These are phyloP conservation scores for Boletus sp. DNA, from an alignment of 768 basidiomycete species.

Conservation along the genomic window DNA sequence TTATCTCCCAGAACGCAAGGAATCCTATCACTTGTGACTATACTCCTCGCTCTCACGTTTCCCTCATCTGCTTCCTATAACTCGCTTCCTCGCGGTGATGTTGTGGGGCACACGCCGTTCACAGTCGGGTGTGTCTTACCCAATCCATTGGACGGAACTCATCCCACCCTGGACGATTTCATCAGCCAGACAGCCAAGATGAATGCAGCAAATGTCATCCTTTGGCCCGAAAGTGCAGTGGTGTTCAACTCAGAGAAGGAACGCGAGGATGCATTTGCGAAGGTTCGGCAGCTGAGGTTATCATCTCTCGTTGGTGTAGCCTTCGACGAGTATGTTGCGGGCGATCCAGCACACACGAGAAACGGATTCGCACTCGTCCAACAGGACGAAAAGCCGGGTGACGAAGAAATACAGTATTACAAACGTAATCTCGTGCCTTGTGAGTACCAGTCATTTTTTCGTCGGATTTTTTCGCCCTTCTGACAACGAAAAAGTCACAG, in stretches of 20 bases:
- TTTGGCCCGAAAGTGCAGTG: constrained; percentile 85
- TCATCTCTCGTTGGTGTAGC: constrained; percentile 60
- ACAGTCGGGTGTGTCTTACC: constrained; percentile 71
- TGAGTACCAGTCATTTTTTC: constrained; percentile 37
- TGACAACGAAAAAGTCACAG: constrained; percentile 54
- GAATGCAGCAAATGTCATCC: constrained; percentile 51
- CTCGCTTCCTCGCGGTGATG: constrained; percentile 39
- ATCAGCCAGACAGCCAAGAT: constrained; percentile 55
- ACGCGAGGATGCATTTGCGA: constrained; percentile 46
- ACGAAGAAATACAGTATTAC: constrained; percentile 56
- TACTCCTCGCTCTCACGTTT: constrained; percentile 46
- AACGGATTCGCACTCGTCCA: constrained; percentile 67
- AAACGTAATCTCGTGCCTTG: constrained; percentile 78
- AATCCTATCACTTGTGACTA: constrained; percentile 36
- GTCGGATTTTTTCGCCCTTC: background rate
- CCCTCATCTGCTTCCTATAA: constrained; percentile 53
- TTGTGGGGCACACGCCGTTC: constrained; percentile 49
- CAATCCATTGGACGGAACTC: constrained; percentile 39
- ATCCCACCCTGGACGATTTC: constrained; percentile 56
- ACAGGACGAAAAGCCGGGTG: constrained; percentile 32
- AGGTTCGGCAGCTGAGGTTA: constrained; percentile 35
- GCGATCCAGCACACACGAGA: constrained; percentile 42
- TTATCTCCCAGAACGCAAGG: constrained; percentile 25
- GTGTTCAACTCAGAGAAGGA: constrained; percentile 53
- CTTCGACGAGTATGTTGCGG: constrained; percentile 59